Evolutionary conservation across 257 asterid genomes (phyloP).

Genomic region (Thymus quinquecostatus): DNA sequence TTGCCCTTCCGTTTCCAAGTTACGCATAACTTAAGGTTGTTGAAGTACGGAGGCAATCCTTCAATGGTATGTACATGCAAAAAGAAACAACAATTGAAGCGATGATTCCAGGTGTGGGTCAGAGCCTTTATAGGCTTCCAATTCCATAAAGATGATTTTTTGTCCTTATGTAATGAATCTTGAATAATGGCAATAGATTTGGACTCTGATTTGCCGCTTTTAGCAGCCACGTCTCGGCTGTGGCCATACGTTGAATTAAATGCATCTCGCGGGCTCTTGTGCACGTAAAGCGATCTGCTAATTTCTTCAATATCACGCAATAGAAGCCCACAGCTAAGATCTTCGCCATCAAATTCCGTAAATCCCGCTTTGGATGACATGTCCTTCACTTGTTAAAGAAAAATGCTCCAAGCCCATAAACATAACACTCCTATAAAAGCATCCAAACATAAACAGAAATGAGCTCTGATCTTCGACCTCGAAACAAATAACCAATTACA

Average conservation of each 20-base stretch:
- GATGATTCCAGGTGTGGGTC: slow-evolving; percentile 55
- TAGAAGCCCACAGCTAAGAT: slow-evolving; percentile 54
- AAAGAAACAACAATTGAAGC: slow-evolving; percentile 72
- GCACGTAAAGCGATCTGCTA: slow-evolving; percentile 77
- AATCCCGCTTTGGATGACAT: slow-evolving; percentile 41
- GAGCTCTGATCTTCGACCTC: slow-evolving; percentile 17
- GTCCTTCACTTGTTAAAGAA: slow-evolving; percentile 14
- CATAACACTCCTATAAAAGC: slow-evolving; percentile 2
- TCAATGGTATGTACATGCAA: slow-evolving; percentile 75
- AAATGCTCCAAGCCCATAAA: not conserved
- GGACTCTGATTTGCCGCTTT: slow-evolving; percentile 35
- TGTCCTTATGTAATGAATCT: slow-evolving; percentile 49
- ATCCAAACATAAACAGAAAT: not conserved
- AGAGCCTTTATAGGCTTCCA: slow-evolving; percentile 86
- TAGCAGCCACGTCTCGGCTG: slow-evolving; percentile 28
- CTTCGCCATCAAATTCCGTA: slow-evolving; percentile 43
- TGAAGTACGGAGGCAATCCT: slow-evolving; percentile 67
- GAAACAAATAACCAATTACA: slow-evolving; percentile 1
- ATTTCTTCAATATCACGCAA: slow-evolving; percentile 82
- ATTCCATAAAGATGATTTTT: slow-evolving; percentile 74
- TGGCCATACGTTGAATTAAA: slow-evolving; percentile 42
- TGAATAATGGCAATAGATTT: slow-evolving; percentile 34
- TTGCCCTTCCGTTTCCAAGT: slow-evolving; percentile 70
- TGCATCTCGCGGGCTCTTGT: slow-evolving; percentile 45
- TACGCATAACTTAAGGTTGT: slow-evolving; percentile 61